These are phyloP conservation scores for Laburnicola sp. DNA, from an alignment of 2,329 filamentous ascomycete species.

Conservation along the genomic window DNA sequence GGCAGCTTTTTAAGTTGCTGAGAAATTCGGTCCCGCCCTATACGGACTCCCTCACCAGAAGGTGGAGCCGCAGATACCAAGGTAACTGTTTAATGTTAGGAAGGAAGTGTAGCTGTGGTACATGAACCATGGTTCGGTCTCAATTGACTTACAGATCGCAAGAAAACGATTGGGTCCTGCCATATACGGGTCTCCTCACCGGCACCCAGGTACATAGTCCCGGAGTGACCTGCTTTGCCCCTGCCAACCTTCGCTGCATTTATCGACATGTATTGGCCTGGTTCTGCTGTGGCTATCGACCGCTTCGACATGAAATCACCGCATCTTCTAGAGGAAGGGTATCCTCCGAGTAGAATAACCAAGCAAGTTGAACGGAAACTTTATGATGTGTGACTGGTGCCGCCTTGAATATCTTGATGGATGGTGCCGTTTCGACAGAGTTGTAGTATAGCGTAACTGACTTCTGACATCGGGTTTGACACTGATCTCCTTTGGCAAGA, in stretches of 20 bases:
- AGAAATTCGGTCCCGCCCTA: too few relatives aligned
- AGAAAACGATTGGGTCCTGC: too few relatives aligned
- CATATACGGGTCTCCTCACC: too few relatives aligned
- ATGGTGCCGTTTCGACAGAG: background rate
- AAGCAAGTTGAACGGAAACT: background rate
- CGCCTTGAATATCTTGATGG: background rate
- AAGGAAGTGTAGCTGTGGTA: too few relatives aligned
- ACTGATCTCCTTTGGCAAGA: slow-evolving; percentile 4
- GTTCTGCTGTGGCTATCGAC: slow-evolving; percentile 4
- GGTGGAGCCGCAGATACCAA: too few relatives aligned
- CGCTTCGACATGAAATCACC: background rate
- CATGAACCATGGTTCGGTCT: too few relatives aligned
- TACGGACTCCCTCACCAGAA: too few relatives aligned
- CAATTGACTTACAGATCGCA: too few relatives aligned
- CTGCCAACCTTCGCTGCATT: background rate
- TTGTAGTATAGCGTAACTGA: background rate
- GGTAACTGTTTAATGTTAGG: too few relatives aligned
- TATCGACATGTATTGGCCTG: background rate
- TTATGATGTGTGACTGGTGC: background rate
- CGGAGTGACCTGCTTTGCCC: background rate
- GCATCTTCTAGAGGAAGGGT: background rate
- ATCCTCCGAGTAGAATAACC: background rate
- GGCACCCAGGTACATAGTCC: background rate
- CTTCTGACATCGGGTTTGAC: slow-evolving; percentile 4
- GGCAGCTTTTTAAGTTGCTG: too few relatives aligned